These are phyloP conservation scores for Sugiyamaella pinicola DNA, from an alignment of 1,139 yeast species.

Conservation along the genomic window DNA sequence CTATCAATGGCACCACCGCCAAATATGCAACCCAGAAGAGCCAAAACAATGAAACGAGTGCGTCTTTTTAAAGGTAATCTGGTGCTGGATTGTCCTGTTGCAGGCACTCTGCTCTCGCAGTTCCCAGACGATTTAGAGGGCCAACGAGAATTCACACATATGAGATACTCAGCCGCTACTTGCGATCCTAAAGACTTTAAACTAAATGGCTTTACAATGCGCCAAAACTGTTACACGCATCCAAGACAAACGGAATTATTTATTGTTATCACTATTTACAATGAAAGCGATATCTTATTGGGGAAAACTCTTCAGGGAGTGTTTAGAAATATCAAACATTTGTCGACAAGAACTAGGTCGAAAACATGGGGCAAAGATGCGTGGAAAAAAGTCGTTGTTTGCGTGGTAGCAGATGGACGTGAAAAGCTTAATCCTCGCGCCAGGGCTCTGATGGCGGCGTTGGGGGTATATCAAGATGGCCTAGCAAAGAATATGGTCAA, in stretches of 20 bases:
- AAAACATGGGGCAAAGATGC: constrained; percentile 77
- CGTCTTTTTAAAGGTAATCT: constrained; percentile 68
- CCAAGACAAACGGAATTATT: constrained; percentile 72
- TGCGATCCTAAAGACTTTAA: constrained; percentile 71
- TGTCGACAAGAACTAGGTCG: constrained; percentile 58
- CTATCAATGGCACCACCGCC: constrained; percentile 30
- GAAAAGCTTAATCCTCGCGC: constrained; percentile 66
- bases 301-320: constrained; percentile 78
- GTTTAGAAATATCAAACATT: constrained; percentile 68
- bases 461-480: constrained; percentile 81
- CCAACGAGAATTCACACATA: constrained; percentile 69
- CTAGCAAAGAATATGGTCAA: constrained; percentile 78
- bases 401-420: constrained; percentile 78
- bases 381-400: constrained; percentile 78
- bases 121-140: constrained; percentile 47
- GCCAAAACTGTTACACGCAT: constrained; percentile 67
- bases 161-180: constrained; percentile 82
- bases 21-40: constrained; percentile 39
- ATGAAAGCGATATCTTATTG: constrained; percentile 72
- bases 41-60: constrained; percentile 52
- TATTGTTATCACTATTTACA: constrained; percentile 78
- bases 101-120: constrained; percentile 58
- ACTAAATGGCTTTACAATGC: constrained; percentile 58
- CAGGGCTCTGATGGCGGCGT: constrained; percentile 63
- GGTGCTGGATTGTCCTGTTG: constrained; percentile 79